Evolutionary conservation across 225 moss, liverwort and hornwort species (phyloP), one percentile per base, ranked within the genome.

Genomic region (Physcomitrium patens): DNA sequence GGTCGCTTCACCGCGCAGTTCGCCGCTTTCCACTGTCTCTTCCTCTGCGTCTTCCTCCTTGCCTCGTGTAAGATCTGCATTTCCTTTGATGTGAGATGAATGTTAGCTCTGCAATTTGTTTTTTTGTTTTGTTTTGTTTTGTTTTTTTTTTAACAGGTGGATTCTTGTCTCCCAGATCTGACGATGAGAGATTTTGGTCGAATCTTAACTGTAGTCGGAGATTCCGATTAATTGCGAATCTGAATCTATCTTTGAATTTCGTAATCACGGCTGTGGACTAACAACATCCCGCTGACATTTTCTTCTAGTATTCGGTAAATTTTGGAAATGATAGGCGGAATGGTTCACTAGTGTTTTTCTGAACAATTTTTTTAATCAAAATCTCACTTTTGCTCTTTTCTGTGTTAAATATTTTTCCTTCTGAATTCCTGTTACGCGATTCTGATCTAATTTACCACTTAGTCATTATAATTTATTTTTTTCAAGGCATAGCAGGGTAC

Each of bases 21-120:
- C 26, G 76, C 65, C 60, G 72, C 70, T 16, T 92, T 92, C 74
- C 88, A 90, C 67, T 84, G 84, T 5, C 72, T 77, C 59, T 86
- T 88, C 54, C 79, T 92, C 11, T 72, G 76, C 49, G 84, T 90
- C 53, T 92, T 88, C 84, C 81, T 92, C 63, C 87, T 88, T 49
- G 87, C 85, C 65, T 76, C 81, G 19, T 65, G 87, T 87, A 68
- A 77, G 84, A 60, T 8, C 17, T 54, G 57, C 3, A 20, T 6
- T 16, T 0, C 5, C 9, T 5, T 67, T 12, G 10, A 18, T 7
- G 14, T 52, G 64, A 8, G 4, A 15, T 24, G 16, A n/a, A 27
- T 57, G 46, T 67, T 58, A 10, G 66, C 8, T 31, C 15, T 31
- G 37, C 61, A 17, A 4, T 37, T n/a, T n/a, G n/a, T n/a, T n/a